Evolutionary conservation across 2,329 filamentous ascomycete species (phyloP).

Genomic region (Plenodomus biglobosus): DNA sequence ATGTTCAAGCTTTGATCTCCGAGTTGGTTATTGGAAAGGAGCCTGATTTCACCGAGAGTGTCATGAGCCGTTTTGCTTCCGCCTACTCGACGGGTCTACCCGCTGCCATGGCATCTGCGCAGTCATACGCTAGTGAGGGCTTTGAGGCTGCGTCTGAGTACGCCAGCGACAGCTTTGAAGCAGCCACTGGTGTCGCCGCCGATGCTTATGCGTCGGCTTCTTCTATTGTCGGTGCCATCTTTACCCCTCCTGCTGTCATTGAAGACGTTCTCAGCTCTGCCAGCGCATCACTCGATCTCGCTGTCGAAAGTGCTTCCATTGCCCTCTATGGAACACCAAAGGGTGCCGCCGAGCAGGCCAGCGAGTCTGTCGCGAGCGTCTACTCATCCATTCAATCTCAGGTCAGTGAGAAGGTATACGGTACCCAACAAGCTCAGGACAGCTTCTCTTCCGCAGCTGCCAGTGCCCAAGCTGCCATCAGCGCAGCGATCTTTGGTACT

Average conservation of each 20-base stretch:
- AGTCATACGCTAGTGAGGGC: slow-evolving; percentile 54
- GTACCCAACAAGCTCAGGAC: slow-evolving; percentile 56
- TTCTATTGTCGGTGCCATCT: slow-evolving; percentile 51
- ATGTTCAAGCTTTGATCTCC: slow-evolving; percentile 70
- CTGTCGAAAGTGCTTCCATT: slow-evolving; percentile 60
- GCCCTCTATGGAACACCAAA: slow-evolving; percentile 61
- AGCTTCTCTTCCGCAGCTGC: slow-evolving; percentile 57
- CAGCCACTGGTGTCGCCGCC: slow-evolving; percentile 56
- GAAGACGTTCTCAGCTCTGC: slow-evolving; percentile 61
- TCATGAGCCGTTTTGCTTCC: slow-evolving; percentile 69
- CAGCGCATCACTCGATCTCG: slow-evolving; percentile 58
- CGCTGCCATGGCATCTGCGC: slow-evolving; percentile 57
- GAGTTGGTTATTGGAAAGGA: slow-evolving; percentile 78
- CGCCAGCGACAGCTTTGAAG: slow-evolving; percentile 48
- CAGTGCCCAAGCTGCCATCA: slow-evolving; percentile 58
- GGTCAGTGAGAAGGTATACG: slow-evolving; percentile 59
- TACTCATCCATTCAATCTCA: slow-evolving; percentile 54
- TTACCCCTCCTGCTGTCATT: slow-evolving; percentile 60
- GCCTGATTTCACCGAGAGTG: slow-evolving; percentile 77
- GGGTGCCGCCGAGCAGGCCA: slow-evolving; percentile 57
- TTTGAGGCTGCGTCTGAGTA: slow-evolving; percentile 52
- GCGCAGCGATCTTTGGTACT: slow-evolving; percentile 59
- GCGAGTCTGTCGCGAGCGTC: slow-evolving; percentile 55
- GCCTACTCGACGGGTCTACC: slow-evolving; percentile 70
- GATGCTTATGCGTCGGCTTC: slow-evolving; percentile 53